phyloP scores from a whole-genome alignment of 1,284 basidiomycete species.

The Ceratobasidium theobromae region DNA sequence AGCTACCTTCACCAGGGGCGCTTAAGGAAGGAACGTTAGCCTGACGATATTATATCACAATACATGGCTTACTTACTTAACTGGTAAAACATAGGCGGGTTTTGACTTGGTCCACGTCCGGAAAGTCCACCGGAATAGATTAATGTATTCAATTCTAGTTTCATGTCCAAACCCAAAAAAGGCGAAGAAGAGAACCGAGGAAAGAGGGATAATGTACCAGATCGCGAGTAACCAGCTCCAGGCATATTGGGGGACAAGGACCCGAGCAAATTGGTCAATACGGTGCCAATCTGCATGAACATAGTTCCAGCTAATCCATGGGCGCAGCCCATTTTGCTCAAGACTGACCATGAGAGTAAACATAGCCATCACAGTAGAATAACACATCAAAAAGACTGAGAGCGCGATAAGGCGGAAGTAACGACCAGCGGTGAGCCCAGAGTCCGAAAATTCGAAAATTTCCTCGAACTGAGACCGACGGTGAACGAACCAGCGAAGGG shows the following conservation, averaged over 20 bases:
- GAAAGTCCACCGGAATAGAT: slow-evolving; percentile 14
- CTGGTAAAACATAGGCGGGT: background rate
- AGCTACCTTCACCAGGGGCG: no score
- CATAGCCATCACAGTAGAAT: slow-evolving; percentile 38
- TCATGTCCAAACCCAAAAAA: slow-evolving; percentile 47
- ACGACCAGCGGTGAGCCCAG: slow-evolving; percentile 49
- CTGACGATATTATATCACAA: no score
- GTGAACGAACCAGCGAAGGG: slow-evolving; percentile 42
- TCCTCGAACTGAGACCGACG: slow-evolving; percentile 43
- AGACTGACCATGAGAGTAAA: slow-evolving; percentile 33
- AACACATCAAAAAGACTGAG: slow-evolving; percentile 48
- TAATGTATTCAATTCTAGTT: slow-evolving; percentile 41
- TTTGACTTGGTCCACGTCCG: slow-evolving; percentile 19
- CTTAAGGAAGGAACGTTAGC: no score
- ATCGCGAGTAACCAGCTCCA: slow-evolving; percentile 18
- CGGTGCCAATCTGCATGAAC: slow-evolving; percentile 42
- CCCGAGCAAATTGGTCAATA: slow-evolving; percentile 35
- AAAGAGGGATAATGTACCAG: slow-evolving; percentile 39
- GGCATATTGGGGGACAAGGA: slow-evolving; percentile 16
- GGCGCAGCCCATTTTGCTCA: slow-evolving; percentile 33
- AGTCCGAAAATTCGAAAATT: slow-evolving; percentile 40
- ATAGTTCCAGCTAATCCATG: slow-evolving; percentile 42
- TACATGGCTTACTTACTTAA: background rate
- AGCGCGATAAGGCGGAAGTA: slow-evolving; percentile 59
- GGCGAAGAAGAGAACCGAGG: slow-evolving; percentile 44